Conservation (phyloP, 2,329 filamentous ascomycete genomes). For the Apiospora phragmitis region DNA sequence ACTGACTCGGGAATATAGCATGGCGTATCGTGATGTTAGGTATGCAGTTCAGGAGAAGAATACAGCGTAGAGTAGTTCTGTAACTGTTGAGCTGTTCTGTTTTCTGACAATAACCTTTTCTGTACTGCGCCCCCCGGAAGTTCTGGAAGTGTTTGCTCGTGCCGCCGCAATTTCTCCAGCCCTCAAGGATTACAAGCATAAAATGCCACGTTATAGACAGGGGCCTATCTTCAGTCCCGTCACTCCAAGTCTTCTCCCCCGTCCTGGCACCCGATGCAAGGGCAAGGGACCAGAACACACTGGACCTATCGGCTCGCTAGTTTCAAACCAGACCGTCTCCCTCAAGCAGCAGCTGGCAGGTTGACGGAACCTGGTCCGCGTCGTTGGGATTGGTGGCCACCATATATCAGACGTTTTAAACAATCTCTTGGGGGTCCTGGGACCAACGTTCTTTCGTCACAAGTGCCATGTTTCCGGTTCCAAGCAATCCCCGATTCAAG, state of each 20-base stretch:
- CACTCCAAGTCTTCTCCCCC: neutral
- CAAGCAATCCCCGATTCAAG: neutral
- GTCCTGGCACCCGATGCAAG: neutral
- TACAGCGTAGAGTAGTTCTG: neutral
- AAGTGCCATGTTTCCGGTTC: conserved; percentile 3
- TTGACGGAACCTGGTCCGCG: neutral
- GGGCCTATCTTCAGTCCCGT: neutral
- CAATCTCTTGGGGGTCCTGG: neutral
- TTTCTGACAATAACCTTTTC: neutral
- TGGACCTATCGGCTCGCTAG: neutral
- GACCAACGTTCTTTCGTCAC: neutral
- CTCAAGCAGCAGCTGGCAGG: neutral
- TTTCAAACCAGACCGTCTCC: neutral
- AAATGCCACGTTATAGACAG: conserved; percentile 5
- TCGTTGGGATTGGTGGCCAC: neutral
- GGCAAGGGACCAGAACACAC: neutral
- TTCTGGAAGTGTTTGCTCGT: neutral
- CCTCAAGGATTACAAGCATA: conserved; percentile 1
- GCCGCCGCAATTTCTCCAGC: neutral
- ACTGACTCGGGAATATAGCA: neutral
- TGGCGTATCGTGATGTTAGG: neutral
- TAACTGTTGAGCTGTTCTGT: too few species aligned
- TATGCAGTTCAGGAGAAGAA: neutral
- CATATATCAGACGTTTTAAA: conserved; percentile 1
- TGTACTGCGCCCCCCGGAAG: neutral